Evolutionary conservation across 495 filamentous ascomycete species (phyloP), one percentile per base, ranked within the genome.

Genomic region (Aspergillus taichungensis): DNA sequence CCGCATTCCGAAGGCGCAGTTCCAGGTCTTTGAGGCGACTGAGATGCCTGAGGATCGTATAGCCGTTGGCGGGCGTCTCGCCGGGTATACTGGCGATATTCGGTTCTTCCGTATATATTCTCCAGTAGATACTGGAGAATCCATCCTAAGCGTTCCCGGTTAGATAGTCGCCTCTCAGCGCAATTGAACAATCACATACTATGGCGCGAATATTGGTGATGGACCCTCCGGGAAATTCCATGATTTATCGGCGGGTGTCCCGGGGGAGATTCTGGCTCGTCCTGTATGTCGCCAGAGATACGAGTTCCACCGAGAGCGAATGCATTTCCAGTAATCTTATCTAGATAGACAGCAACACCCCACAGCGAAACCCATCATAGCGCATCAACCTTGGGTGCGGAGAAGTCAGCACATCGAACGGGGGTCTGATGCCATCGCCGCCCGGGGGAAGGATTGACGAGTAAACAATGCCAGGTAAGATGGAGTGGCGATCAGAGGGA

Each of bases 111-210:
- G 66, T 70, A 51, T 73, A 73, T 49, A 71, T 71, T 48, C 69
- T 67, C 67, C 67, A 73, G 39, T 71, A 66, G 7, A 73, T 71
- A 27, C 60, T 64, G 53, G 67, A 71, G 62, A 71, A 73, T 27
- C 70, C 68, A 61, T 71, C 66, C 70, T 74, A 33, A 11, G 27
- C 42, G 27, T 30, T 30, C 9, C 13, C 27, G 14, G 43, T 68
- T 50, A 67, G 51, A 52, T 40, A 37, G 46, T 37, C 34, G 18
- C 41, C 24, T 27, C 5, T 12, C 31, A 12, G 37, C 37, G 12
- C 8, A 10, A 41, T 18, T 30, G 8, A 41, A 42, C 14, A 48
- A 31, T 34, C 13, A 62, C 70, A 58, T 61, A 73, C 69, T 60
- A 72, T 64, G 37, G 64, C 59, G 61, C 65, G 62, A 47, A 72